A percentile compares a stretch with the other conserved stretches of the same genome.
phyloP scores from a whole-genome alignment of 257 asterid species.

The Galeopsis tetrahit region DNA sequence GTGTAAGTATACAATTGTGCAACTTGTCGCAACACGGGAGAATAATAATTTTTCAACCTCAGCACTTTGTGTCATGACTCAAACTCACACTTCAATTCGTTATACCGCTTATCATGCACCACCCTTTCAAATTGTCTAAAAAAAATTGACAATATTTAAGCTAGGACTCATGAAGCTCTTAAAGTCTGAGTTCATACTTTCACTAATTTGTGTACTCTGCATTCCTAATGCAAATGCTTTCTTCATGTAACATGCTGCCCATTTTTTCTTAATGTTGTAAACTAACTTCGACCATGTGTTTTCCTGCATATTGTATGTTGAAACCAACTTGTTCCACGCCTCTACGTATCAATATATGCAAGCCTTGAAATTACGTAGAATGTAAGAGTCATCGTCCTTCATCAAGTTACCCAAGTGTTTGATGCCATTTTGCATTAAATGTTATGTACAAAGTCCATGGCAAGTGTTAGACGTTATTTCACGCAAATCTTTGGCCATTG shows the following conservation, averaged over 20 bases:
- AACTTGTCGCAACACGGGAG: neutral
- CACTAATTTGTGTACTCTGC: neutral
- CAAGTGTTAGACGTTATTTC: neutral
- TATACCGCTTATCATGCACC: neutral
- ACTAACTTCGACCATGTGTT: neutral
- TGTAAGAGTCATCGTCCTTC: neutral
- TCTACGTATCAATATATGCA: neutral
- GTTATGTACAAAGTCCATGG: neutral
- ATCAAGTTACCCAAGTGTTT: neutral
- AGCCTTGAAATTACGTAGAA: neutral
- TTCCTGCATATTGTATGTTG: neutral
- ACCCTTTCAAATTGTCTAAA: neutral
- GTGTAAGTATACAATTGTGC: neutral
- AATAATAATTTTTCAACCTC: neutral
- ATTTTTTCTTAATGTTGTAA: neutral
- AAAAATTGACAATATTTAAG: conserved; percentile 5
- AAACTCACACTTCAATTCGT: conserved; percentile 4
- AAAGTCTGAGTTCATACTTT: neutral
- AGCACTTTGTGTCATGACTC: neutral
- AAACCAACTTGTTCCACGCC: neutral
- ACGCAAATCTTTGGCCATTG: neutral
- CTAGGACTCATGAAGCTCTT: conserved; percentile 5
- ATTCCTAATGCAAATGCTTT: neutral
- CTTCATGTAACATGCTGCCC: conserved; percentile 5
- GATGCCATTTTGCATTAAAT: neutral